Conservation (phyloP, 208 protist species). For the Herpetomonas tarakana region DNA sequence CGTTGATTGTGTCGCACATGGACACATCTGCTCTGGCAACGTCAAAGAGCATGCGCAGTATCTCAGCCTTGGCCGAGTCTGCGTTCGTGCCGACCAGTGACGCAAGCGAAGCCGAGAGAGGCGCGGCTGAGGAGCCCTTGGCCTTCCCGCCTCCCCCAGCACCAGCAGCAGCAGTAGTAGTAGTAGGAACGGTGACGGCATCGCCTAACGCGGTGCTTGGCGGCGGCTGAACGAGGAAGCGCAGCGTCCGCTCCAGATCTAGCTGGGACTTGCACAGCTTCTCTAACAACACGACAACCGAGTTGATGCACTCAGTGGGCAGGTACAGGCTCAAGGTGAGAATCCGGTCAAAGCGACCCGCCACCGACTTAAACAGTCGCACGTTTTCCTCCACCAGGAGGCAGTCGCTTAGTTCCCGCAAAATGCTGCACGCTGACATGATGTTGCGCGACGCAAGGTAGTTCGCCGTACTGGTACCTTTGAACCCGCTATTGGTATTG, state of each 20-base stretch:
- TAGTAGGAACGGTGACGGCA: conserved; percentile 10
- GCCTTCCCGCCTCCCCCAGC: no score
- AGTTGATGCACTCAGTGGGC: conserved; percentile 69
- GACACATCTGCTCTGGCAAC: conserved; percentile 56
- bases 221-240: conserved; percentile 53
- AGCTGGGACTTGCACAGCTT: conserved; percentile 71
- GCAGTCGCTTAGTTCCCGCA: conserved; percentile 83
- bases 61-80: conserved; percentile 64
- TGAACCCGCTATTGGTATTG: no score
- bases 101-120: background rate
- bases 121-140: background rate
- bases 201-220: conserved; percentile 13
- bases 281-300: conserved; percentile 76
- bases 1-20: conserved; percentile 66
- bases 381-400: conserved; percentile 64
- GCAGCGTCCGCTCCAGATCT: conserved; percentile 61
- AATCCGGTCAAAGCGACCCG: conserved; percentile 52
- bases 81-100: conserved; percentile 12
- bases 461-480: background rate
- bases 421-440: conserved; percentile 47
- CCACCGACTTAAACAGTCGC: conserved; percentile 49
- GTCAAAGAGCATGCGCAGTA: conserved; percentile 90
- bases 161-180: no score
- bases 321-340: conserved; percentile 47
- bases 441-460: conserved; percentile 4